phyloP scores from a whole-genome alignment of 495 filamentous ascomycete species.

The Rusavskia elegans region DNA sequence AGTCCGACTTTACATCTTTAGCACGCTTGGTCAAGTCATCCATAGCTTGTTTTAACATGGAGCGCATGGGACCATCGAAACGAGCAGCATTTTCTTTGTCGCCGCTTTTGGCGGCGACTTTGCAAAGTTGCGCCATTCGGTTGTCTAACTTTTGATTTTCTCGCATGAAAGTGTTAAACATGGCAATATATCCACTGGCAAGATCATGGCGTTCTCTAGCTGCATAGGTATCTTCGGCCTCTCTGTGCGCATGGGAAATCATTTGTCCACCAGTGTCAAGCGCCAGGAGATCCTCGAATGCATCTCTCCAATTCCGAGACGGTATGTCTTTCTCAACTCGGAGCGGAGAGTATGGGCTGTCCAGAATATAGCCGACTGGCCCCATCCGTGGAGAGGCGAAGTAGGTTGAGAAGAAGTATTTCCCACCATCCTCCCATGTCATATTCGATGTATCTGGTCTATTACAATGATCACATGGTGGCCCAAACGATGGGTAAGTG shows the following conservation, averaged over 20 bases:
- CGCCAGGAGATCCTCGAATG: conserved; percentile 9
- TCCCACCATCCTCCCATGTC: neutral
- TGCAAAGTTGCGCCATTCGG: neutral
- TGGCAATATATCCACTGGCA: neutral
- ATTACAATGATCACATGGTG: neutral
- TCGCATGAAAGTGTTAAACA: neutral
- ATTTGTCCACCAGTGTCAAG: conserved; percentile 1
- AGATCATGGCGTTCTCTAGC: neutral
- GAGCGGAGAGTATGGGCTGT: conserved; percentile 5
- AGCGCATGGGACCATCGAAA: too few relatives aligned
- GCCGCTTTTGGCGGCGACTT: neutral
- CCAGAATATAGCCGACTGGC: conserved; percentile 2
- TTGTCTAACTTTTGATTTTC: neutral
- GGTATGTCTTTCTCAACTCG: neutral
- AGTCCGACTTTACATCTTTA: neutral
- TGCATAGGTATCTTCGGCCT: neutral
- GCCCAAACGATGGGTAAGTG: neutral
- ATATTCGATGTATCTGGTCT: neutral
- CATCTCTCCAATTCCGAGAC: conserved; percentile 1
- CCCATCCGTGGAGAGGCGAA: neutral
- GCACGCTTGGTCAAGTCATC: neutral
- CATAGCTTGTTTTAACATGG: too few relatives aligned
- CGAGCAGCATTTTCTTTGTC: neutral
- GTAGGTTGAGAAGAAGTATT: neutral
- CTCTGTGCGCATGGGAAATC: conserved; percentile 1